These are phyloP conservation scores for Cephalotrichum gorgonifer DNA, from an alignment of 2,329 filamentous ascomycete genomes.

Conservation along the genomic window DNA sequence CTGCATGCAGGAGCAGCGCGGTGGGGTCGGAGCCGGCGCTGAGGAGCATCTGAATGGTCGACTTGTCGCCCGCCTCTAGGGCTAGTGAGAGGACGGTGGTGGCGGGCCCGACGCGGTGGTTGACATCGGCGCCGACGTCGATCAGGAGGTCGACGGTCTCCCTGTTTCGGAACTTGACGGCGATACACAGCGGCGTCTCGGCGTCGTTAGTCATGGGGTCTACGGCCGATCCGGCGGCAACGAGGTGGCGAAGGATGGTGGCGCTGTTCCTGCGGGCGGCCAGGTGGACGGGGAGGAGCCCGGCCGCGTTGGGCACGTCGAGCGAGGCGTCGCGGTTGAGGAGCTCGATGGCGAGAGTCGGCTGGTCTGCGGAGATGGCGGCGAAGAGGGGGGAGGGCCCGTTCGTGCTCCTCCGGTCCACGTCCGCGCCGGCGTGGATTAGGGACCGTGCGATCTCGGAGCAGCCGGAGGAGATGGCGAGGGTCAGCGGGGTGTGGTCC, in stretches of 20 bases:
- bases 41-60: constrained; percentile 11
- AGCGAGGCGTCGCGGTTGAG: constrained; percentile 8
- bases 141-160: constrained; percentile 11
- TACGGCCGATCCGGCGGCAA: constrained; percentile 11
- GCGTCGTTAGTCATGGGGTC: constrained; percentile 13
- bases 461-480: constrained; percentile 13
- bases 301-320: not conserved
- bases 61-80: constrained; percentile 8
- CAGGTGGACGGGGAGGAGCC: constrained; percentile 14
- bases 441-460: constrained; percentile 13
- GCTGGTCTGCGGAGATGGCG: constrained; percentile 37
- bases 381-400: constrained; percentile 13
- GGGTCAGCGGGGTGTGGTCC: constrained; percentile 13
- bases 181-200: constrained; percentile 13
- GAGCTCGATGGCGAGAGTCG: constrained; percentile 17
- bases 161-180: constrained; percentile 12
- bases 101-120: constrained; percentile 6
- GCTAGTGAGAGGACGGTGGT: constrained; percentile 10
- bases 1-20: constrained; percentile 8
- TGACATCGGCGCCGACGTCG: constrained; percentile 11
- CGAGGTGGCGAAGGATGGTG: constrained; percentile 11
- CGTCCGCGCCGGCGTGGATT: constrained; percentile 12
- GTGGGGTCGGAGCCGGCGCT: constrained; percentile 10
- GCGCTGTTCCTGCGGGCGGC: constrained; percentile 12
- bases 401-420: constrained; percentile 7